Conservation (phyloP, 805 yeast genomes). For the Naumovozyma castellii region DNA sequence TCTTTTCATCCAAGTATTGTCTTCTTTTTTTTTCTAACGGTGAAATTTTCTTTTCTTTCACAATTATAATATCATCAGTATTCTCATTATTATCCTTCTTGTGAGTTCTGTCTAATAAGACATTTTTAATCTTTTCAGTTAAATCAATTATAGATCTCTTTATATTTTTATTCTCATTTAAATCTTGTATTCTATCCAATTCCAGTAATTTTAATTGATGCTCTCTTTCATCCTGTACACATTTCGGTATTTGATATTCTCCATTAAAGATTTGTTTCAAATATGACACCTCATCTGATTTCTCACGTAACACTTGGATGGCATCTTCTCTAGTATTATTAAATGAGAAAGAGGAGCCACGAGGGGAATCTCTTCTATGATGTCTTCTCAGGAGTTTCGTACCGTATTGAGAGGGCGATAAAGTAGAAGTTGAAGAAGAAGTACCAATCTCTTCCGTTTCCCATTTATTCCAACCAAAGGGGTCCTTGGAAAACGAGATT, state of each 20-base stretch:
- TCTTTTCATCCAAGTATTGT: slow-evolving; percentile 12
- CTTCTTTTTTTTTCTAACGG: slow-evolving; percentile 21
- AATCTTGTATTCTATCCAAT: slow-evolving; percentile 9
- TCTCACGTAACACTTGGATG: slow-evolving; percentile 10
- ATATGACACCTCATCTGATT: slow-evolving; percentile 23
- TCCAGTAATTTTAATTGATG: slow-evolving; percentile 17
- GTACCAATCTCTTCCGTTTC: slow-evolving; percentile 24
- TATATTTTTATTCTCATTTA: slow-evolving; percentile 3
- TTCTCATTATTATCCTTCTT: slow-evolving; percentile 3
- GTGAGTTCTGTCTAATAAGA: slow-evolving; percentile 10
- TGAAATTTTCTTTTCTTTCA: slow-evolving; percentile 21
- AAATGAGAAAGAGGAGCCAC: no score
- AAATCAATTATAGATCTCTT: slow-evolving; percentile 19
- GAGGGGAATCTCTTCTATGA: slow-evolving; percentile 3
- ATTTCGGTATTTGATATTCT: slow-evolving; percentile 29
- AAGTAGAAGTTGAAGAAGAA: neutral
- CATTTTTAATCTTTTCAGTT: slow-evolving; percentile 22
- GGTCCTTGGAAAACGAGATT: slow-evolving; percentile 17
- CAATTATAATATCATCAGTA: slow-evolving; percentile 22
- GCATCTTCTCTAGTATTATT: slow-evolving; percentile 4
- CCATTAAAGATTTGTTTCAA: slow-evolving; percentile 30
- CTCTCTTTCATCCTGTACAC: slow-evolving; percentile 19
- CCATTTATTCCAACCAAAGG: slow-evolving; percentile 25
- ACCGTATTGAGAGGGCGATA: slow-evolving; percentile 25
- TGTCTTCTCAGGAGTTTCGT: slow-evolving; percentile 26